Conservation (phyloP, 306 rosid species). For the Luffa aegyptiaca region DNA sequence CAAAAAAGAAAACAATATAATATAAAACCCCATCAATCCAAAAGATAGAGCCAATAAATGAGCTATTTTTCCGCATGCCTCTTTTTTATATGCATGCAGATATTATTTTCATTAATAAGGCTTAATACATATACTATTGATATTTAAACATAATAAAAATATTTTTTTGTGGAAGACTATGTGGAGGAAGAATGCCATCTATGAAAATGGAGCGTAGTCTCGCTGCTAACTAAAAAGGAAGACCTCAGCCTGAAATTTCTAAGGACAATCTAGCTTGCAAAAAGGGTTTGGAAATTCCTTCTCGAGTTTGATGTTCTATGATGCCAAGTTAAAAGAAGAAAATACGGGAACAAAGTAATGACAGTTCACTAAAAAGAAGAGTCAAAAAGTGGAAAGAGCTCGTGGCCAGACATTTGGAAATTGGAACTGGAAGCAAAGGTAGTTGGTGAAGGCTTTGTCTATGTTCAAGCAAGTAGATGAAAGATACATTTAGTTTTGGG, state of each 20-base stretch:
- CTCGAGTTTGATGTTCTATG: not conserved
- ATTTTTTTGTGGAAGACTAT: not conserved
- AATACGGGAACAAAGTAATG: not conserved
- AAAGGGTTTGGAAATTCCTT: not conserved
- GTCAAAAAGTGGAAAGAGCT: not conserved
- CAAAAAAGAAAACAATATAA: conserved; percentile 1
- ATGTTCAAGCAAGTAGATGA: not conserved
- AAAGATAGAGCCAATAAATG: not conserved
- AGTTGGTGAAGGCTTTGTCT: not conserved
- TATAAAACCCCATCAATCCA: not conserved
- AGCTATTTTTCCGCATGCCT: not conserved
- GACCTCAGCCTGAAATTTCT: not conserved
- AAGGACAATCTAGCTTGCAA: not conserved
- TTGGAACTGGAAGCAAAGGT: not conserved
- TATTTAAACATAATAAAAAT: not conserved
- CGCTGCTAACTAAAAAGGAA: not conserved
- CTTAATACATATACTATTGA: not conserved
- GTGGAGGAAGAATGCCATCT: not conserved
- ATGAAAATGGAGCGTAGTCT: not conserved
- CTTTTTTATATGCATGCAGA: not conserved
- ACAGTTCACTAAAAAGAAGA: not conserved
- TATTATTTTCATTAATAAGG: not conserved
- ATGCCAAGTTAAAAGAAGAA: not conserved
- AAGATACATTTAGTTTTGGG: not conserved
- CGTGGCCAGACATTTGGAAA: not conserved